Evolutionary conservation across 176 grass and related monocot species (phyloP), one percentile per base, ranked within the genome.

Genomic region (Oryza australiensis): DNA sequence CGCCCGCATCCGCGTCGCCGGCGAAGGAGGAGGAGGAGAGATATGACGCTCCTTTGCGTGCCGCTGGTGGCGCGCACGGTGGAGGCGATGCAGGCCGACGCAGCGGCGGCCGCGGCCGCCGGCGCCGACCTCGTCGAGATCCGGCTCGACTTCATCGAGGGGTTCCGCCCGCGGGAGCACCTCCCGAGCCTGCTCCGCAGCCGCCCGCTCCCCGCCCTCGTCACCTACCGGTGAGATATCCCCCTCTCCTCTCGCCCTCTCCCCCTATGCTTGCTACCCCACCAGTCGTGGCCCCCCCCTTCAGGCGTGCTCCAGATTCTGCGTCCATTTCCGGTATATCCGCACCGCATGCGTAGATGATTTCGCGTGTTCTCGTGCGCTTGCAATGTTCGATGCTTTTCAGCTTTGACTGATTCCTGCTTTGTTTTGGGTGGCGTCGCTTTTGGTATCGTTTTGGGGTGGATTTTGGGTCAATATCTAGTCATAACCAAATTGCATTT

Each of bases 51-150:
- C 66, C 29, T 98, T 59, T 98, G 96, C 64, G 96, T 87, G 82
- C 96, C 96, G 46, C 81, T 98, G 64, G 92, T 98, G 80, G 64
- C 35, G 40, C 90, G 89, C 90, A 91, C 90, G 76, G 90, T 95
- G 72, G 96, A 95, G 76, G 84, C 88, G 84, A 98, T 98, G 96
- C 27, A 67, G 65, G 71, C 60, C 40, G 96, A 95, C 73, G 90
- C 92, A 46, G 87, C 66, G 14, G 81, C 80, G 9, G 93, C 96
- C 7, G 90, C 86, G 64, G 77, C 84, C 79, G 22, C 70, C 14
- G 90, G 89, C 33, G 90, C 76, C 46, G 96, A 98, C 82, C 71
- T 95, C 53, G 96, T 98, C 64, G 93, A 98, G 93, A 89, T 98
- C 73, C 93, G 96, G 49, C 73, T 98, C 22, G 96, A 98, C 79